Evolutionary conservation across 2,329 filamentous ascomycete species (phyloP), one percentile per base, ranked within the genome.

Genomic region (Paecilomyces dactylethromorphus): DNA sequence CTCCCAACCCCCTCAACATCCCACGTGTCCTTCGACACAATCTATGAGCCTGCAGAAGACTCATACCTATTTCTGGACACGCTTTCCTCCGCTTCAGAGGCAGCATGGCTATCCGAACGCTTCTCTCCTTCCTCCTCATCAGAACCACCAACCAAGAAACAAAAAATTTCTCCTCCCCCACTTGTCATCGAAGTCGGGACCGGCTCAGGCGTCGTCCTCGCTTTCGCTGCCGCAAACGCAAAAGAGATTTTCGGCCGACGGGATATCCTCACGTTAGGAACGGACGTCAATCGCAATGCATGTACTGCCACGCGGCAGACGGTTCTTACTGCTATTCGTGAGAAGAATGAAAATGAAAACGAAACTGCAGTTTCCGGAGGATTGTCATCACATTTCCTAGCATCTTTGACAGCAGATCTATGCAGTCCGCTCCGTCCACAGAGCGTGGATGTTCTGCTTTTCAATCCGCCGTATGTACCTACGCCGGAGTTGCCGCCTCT

Each of bases 391-490:
- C 66, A 76, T 8, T 90, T 88, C 65, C 74, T 94, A 7, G 88
- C 86, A 49, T 83, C 87, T 18, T 71, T 88, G 26, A 86, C 86
- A 59, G 87, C 84, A 1, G 91, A 97, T 69, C 81, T 99, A 0
- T 81, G 82, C 3, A 74, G 82, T 2, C 78, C 87, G 0, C 76
- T 95, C 49, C 81, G 82, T 7, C 69, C 77, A 0, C 78, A 81
- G 2, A 75, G 76, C 45, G 82, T 96, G 4, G 94, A 99, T 70
- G 82, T 99, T 11, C 81, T 99, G 62, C 83, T 99, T 29, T 99
- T 97, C 81, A 99, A 99, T 71, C 94, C 94, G 56, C 94, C 94
- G 0, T 99, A 99, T 71, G 94, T 99, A 13, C 94, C 94, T 1
- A 95, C 92, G 2, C 82, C 87, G 26, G 84, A 86, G 49, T 76